Conservation (phyloP, 2,329 filamentous ascomycete species). For the Akanthomyces uredinophilus region DNA sequence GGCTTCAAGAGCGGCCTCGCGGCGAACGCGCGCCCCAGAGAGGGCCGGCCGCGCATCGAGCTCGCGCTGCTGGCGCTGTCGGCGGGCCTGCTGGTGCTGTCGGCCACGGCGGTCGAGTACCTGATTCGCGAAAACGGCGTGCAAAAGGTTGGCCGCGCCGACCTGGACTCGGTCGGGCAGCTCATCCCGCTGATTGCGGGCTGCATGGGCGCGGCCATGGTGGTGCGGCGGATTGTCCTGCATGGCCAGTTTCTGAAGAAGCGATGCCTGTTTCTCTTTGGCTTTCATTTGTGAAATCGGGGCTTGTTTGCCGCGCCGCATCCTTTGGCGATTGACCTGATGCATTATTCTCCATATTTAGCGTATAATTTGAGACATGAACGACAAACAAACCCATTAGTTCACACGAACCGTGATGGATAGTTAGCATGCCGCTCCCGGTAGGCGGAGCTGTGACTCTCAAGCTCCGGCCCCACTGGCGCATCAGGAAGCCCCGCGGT, state of each 20-base stretch:
- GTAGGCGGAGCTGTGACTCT: not conserved
- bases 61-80: slow-evolving; percentile 19
- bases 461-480: slow-evolving; percentile 4
- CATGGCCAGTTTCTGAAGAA: slow-evolving; percentile 17
- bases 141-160: slow-evolving; percentile 12
- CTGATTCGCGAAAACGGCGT: slow-evolving; percentile 19
- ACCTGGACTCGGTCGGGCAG: slow-evolving; percentile 20
- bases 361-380: not conserved
- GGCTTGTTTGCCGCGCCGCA: not conserved
- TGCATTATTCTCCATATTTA: not conserved
- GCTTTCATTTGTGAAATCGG: slow-evolving; percentile 12
- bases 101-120: slow-evolving; percentile 20
- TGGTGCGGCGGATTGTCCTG: slow-evolving; percentile 19
- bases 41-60: slow-evolving; percentile 19
- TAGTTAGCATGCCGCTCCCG: not conserved
- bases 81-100: slow-evolving; percentile 19
- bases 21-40: not conserved
- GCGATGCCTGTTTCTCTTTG: slow-evolving; percentile 20
- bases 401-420: not conserved
- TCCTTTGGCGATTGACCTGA: not conserved
- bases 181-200: slow-evolving; percentile 23
- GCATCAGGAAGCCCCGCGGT: slow-evolving; percentile 4
- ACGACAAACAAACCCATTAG: not conserved
- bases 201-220: slow-evolving; percentile 16
- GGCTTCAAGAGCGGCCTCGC: slow-evolving; percentile 15